Evolutionary conservation across 371 early-diverging fungal species (phyloP), one percentile per base, ranked within the genome.

Genomic region (Parasitella parasitica): DNA sequence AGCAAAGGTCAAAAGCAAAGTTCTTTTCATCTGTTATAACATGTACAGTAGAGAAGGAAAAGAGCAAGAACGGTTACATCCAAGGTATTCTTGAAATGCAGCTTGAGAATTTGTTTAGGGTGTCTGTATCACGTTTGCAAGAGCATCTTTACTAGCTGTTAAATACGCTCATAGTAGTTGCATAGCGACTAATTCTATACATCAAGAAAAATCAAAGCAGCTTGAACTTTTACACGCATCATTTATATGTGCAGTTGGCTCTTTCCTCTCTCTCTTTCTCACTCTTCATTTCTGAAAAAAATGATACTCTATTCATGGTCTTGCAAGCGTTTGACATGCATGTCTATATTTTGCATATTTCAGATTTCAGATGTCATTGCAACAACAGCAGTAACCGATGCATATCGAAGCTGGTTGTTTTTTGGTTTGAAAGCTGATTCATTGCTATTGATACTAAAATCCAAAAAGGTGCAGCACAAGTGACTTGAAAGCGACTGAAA

Each of bases 211-310:
- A n/a, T n/a, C n/a, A n/a, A n/a, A n/a, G n/a, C n/a, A n/a, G n/a
- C n/a, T n/a, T n/a, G n/a, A n/a, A n/a, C n/a, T n/a, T n/a, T n/a
- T n/a, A n/a, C n/a, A n/a, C n/a, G n/a, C n/a, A n/a, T 66, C 64
- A 70, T 63, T 28, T 60, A 34, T 16, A 36, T 18, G 39, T 64
- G 66, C 2, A 70, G 41, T 36, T 63, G 60, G 8, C 57, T 38
- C 32, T 52, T 46, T 38, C 66, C 66, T 20, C 46, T 36, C 12
- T 56, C 43, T 54, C 49, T 66, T 50, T 72, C 66, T 32, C 46
- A 48, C 41, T 69, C 73, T 8, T 74, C 76, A 36, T n/a, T n/a
- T n/a, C n/a, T n/a, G n/a, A n/a, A n/a, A n/a, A n/a, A n/a, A n/a
- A n/a, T n/a, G n/a, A n/a, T n/a, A n/a, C n/a, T n/a, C n/a, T n/a